Base-by-base conservation (phyloP, 768 basidiomycete species). In the Auriscalpium vulgare region DNA sequence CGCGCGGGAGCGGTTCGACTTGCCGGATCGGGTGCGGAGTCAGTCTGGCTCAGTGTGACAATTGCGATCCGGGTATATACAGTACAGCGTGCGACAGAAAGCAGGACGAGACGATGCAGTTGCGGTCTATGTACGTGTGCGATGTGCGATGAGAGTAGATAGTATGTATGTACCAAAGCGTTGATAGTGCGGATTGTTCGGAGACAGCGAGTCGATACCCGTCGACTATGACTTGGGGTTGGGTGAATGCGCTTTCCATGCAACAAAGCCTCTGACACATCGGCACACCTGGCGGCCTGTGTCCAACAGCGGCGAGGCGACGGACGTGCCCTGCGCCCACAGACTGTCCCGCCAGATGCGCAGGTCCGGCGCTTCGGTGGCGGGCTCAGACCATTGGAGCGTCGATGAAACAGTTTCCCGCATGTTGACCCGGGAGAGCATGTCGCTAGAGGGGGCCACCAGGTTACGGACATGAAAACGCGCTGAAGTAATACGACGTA, bases 391-490 rank as follows among this genome's bases (percentile, higher is more conserved):
- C 87, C 87, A 88, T 14, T 65, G 65, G 34, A 83, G 65, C 53
- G 76, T 73, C 4, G 73, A 68, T 47, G 69, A 68, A 34, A 87
- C 69, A 49, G 71, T 69, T 14, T 72, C 71, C 38, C 83, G 78
- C 72, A 88, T 79, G 49, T 77, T 75, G 46, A 85, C 83, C 11
- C 87, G 84, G 62, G 87, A 84, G 44, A 73, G 73, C 88, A 91
- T 90, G 59, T 91, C 88, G 60, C 88, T 90, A 36, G 5, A 57
- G 14, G 35, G 21, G 40, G 17, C 17, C 17, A 43, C 16, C 34
- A 16, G 21, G 13, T 57, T 47, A 57, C 47, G 56, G 23, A 45
- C 52, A 46, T 21, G 40, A 59, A 13, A 38, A 50, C 63, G 56
- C 56, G n/a, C 35, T 37, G 7, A 60, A 47, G 4, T 2, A 50